Evolutionary conservation across 441 rosid genomes (phyloP).

Genomic region (Kokia cookei): DNA sequence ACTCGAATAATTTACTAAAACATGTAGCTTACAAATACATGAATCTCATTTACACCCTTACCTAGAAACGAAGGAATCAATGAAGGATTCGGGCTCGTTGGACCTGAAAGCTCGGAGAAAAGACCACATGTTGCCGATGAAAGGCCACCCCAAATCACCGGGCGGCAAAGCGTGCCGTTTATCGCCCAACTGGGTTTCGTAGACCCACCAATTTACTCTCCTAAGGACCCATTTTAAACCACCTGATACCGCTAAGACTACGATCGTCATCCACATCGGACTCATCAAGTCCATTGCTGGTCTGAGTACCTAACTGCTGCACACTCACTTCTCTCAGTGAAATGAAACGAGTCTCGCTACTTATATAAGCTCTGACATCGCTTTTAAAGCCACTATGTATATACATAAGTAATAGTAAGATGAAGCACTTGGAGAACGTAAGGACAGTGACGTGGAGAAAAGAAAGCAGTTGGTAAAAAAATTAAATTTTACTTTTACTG

Average conservation of each 20-base stretch:
- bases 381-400: neutral
- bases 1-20: too few relatives aligned
- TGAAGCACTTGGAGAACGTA: neutral
- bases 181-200: slow-evolving; percentile 46
- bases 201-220: slow-evolving; percentile 44
- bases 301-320: too few relatives aligned
- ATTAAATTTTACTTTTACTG: too few relatives aligned
- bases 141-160: slow-evolving; percentile 77
- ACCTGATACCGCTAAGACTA: neutral
- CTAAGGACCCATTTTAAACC: slow-evolving; percentile 30
- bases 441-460: neutral
- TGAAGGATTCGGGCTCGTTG: slow-evolving; percentile 53
- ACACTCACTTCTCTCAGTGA: too few relatives aligned
- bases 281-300: slow-evolving; percentile 13
- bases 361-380: neutral
- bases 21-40: too few relatives aligned
- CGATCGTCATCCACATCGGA: slow-evolving; percentile 8
- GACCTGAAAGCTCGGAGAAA: slow-evolving; percentile 77
- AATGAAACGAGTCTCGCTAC: too few relatives aligned
- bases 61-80: slow-evolving; percentile 33
- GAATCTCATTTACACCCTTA: neutral
- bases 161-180: slow-evolving; percentile 50
- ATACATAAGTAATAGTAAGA: neutral
- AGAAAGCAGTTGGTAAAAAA: neutral
- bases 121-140: slow-evolving; percentile 74